Base-by-base conservation (phyloP, 1,284 basidiomycete genomes). In the Coniferiporia sulphurascens region DNA sequence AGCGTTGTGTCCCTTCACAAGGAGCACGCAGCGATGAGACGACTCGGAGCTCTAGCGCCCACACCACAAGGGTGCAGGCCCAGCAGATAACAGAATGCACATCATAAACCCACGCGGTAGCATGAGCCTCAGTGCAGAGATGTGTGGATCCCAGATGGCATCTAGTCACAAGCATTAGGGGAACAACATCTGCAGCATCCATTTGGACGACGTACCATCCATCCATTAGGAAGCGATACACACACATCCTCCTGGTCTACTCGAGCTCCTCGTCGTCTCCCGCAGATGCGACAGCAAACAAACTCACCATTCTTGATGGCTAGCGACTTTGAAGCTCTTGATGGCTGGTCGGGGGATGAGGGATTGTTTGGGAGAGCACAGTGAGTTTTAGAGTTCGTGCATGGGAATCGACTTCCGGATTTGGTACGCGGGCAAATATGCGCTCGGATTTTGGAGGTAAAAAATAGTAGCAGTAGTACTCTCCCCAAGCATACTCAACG, bases 11-110 rank as follows among this genome's bases (percentile, higher is more conserved):
- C 71, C 70, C 69, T 54, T 50, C 3, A 32, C 52, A 36, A 55
- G 41, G 41, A 38, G 15, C 38, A 52, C 45, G 53, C 34, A 50
- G 34, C 38, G 59, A 56, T 38, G 46, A 67, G 72, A 73, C 69
- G 77, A 79, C 78, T 84, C 83, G 85, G 86, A 87, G 86, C 86
- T 88, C 86, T 88, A 88, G 75, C 73, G 81, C 74, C 69, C 69
- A 56, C 60, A 63, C 63, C 58, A 55, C 4, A 48, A 50, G 46
- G 55, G 60, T 55, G 62, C 59, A 64, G 65, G 69, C 68, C 70
- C 72, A 73, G 71, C 70, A 69, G 48, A 62, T 63, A 68, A 63
- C 80, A 79, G 81, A n/a, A n/a, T 27, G 27, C 27, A 27, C 27
- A 83, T 80, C 80, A 75, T 72, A 15, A 56, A 51, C 53, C 48